Evolutionary conservation across 352 stramenopile species (phyloP).

Genomic region (Halophytophthora batemanensis): DNA sequence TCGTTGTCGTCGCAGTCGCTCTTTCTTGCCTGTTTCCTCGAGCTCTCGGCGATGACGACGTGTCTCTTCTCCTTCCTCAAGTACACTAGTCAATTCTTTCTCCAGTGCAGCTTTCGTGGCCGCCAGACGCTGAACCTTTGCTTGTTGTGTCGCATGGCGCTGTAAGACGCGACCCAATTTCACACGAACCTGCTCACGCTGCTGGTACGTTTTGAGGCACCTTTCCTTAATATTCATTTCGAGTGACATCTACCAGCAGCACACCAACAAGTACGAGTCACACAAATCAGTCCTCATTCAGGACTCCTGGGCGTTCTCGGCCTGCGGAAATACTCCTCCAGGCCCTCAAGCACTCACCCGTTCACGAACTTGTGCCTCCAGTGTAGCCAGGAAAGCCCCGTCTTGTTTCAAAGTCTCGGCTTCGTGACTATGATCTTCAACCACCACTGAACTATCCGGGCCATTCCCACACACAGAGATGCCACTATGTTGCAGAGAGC

Average conservation of each 20-base stretch:
- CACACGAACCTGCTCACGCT: slow-evolving; percentile 20
- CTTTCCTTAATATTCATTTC: slow-evolving; percentile 35
- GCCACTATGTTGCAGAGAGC: slow-evolving; percentile 7
- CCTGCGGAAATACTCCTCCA: too few relatives aligned
- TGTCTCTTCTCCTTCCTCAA: slow-evolving; percentile 19
- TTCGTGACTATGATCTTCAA: slow-evolving; percentile 10
- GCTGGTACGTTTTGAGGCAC: slow-evolving; percentile 21
- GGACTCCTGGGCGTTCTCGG: too few relatives aligned
- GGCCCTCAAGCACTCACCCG: slow-evolving; percentile 11
- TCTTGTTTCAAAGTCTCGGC: slow-evolving; percentile 1
- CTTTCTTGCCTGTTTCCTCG: slow-evolving; percentile 38
- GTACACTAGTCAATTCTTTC: slow-evolving; percentile 26
- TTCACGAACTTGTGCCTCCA: slow-evolving; percentile 16
- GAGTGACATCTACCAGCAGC: slow-evolving; percentile 30
- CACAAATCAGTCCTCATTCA: background rate
- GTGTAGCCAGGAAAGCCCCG: slow-evolving; percentile 19
- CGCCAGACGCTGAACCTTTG: slow-evolving; percentile 22
- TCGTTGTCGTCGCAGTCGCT: slow-evolving; percentile 38
- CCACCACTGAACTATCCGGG: slow-evolving; percentile 13
- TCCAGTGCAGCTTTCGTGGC: slow-evolving; percentile 31
- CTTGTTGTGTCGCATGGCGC: slow-evolving; percentile 16
- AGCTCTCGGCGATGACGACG: slow-evolving; percentile 38
- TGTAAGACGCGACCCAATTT: slow-evolving; percentile 20
- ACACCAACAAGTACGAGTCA: background rate
- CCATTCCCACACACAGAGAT: slow-evolving; percentile 5